These are phyloP conservation scores for Tylopilus sp. DNA, from an alignment of 768 basidiomycete species.

Conservation along the genomic window DNA sequence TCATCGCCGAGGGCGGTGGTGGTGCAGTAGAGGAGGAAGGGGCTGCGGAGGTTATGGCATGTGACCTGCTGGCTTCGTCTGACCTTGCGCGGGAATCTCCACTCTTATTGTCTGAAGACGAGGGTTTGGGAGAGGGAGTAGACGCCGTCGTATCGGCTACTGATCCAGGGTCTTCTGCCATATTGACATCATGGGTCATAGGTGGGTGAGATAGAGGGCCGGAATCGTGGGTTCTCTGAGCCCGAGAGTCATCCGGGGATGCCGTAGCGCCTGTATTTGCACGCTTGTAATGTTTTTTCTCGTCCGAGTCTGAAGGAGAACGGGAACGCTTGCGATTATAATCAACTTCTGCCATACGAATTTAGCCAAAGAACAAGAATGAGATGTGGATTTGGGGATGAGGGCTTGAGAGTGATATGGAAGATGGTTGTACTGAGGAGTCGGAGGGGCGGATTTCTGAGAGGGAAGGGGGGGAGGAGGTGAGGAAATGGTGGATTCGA, in stretches of 20 bases:
- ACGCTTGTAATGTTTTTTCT: slow-evolving; percentile 78
- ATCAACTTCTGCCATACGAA: slow-evolving; percentile 86
- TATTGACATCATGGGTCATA: slow-evolving; percentile 56
- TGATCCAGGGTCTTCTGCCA: slow-evolving; percentile 47
- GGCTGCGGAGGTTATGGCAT: slow-evolving; percentile 45
- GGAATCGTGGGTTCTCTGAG: slow-evolving; percentile 44
- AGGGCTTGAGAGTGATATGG: slow-evolving; percentile 43
- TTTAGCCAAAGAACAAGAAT: slow-evolving; percentile 44
- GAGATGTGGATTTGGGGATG: slow-evolving; percentile 39
- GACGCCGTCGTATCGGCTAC: slow-evolving; percentile 48
- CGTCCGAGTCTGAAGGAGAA: slow-evolving; percentile 78
- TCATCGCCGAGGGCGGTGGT: slow-evolving; percentile 68
- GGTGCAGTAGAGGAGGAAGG: slow-evolving; percentile 47
- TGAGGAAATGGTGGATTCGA: slow-evolving; percentile 55
- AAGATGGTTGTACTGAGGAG: slow-evolving; percentile 38
- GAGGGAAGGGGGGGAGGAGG: slow-evolving; percentile 50
- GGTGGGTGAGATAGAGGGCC: slow-evolving; percentile 37
- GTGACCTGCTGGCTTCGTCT: slow-evolving; percentile 37
- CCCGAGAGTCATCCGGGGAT: slow-evolving; percentile 58
- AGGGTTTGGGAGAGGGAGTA: slow-evolving; percentile 52
- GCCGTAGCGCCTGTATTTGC: slow-evolving; percentile 73
- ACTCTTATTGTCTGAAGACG: slow-evolving; percentile 41
- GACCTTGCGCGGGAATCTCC: slow-evolving; percentile 36
- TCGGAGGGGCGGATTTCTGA: slow-evolving; percentile 44
- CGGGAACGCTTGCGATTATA: slow-evolving; percentile 83